Evolutionary conservation across 495 filamentous ascomycete species (phyloP).

Genomic region (Corynascus novoguineensis): DNA sequence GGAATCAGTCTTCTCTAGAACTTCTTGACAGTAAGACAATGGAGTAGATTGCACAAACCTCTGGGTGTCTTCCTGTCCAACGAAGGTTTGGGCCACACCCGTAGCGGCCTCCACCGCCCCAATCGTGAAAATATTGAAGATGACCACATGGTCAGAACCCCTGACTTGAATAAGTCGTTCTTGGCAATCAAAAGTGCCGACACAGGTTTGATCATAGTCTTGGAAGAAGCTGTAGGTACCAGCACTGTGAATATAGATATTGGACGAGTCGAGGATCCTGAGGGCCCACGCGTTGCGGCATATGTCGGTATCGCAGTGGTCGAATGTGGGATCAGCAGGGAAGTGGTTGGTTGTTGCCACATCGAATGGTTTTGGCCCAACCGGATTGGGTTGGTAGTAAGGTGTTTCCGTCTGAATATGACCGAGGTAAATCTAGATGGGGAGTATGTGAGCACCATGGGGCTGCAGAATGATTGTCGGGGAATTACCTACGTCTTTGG

Average conservation of each 20-base stretch:
- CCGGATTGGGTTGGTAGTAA: conserved; percentile 74
- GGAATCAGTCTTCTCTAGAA: too few species aligned
- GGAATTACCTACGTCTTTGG: conserved; percentile 30
- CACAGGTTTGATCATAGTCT: conserved; percentile 44
- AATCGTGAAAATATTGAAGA: background rate
- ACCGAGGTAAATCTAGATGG: conserved; percentile 63
- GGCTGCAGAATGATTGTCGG: background rate
- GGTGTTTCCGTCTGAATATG: conserved; percentile 83
- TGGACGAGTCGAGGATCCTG: conserved; percentile 13
- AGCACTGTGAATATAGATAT: conserved; percentile 21
- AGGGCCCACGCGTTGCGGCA: conserved; percentile 27
- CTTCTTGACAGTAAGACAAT: too few species aligned
- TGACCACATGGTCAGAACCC: background rate
- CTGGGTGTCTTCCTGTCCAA: background rate
- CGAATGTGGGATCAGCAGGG: conserved; percentile 17
- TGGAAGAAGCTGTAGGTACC: conserved; percentile 28
- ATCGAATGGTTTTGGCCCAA: conserved; percentile 54
- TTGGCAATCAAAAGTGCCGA: background rate
- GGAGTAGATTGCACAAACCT: too few species aligned
- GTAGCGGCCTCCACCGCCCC: background rate
- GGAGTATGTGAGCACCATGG: background rate
- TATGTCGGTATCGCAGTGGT: background rate
- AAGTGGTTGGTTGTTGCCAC: conserved; percentile 6
- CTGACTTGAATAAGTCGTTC: background rate
- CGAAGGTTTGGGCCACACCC: background rate